These are phyloP conservation scores for Ananas comosus DNA, from an alignment of 176 grass and related monocot species.

Conservation along the genomic window DNA sequence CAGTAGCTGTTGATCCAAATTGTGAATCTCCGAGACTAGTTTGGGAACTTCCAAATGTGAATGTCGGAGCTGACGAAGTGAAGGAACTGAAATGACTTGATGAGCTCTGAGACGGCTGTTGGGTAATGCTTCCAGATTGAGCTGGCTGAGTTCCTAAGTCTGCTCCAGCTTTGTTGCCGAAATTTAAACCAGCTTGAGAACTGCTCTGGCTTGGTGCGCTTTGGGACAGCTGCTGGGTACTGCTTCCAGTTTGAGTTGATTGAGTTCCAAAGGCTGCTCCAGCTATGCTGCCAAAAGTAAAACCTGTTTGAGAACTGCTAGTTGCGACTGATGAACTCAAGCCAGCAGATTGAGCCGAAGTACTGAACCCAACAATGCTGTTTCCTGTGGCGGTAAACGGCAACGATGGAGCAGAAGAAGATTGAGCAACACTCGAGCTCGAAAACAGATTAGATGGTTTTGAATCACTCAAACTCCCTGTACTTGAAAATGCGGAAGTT, in stretches of 20 bases:
- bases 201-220: conserved; percentile 30
- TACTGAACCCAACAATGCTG: conserved; percentile 29
- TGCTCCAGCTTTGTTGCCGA: neutral
- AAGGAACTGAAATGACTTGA: conserved; percentile 1
- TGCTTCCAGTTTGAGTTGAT: conserved; percentile 15
- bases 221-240: conserved; percentile 15
- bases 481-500: conserved; percentile 12
- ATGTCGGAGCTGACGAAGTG: conserved; percentile 6
- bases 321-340: conserved; percentile 20
- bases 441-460: conserved; percentile 20
- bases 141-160: conserved; percentile 17
- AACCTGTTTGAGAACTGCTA: conserved; percentile 24
- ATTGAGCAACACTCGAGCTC: conserved; percentile 14
- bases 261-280: conserved; percentile 28
- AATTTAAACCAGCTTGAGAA: conserved; percentile 12
- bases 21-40: conserved; percentile 31
- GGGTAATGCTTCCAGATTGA: conserved; percentile 2
- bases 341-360: conserved; percentile 33
- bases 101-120: neutral
- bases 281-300: neutral
- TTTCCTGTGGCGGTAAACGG: conserved; percentile 30
- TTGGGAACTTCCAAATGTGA: conserved; percentile 29
- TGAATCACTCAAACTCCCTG: conserved; percentile 1
- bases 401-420: conserved; percentile 27
- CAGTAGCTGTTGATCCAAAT: conserved; percentile 36